Base-by-base conservation (phyloP, 768 basidiomycete genomes). In the Asterophora lycoperdoides region DNA sequence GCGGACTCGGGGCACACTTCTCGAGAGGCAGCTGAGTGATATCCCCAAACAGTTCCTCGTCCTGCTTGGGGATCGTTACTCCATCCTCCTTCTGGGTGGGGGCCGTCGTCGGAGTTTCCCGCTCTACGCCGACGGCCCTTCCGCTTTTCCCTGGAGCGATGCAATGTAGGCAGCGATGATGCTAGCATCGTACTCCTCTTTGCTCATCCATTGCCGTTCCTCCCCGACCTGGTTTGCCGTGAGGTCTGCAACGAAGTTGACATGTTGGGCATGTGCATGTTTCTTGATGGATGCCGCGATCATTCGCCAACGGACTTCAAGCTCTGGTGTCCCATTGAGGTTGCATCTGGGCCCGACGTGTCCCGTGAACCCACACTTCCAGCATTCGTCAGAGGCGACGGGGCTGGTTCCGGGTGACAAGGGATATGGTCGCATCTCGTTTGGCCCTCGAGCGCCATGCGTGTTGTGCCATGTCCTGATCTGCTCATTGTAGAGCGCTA, bases 321-420 rank as follows among this genome's bases (percentile, higher is more conserved):
- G 15, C 6, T 29, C 1, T 14, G 39, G 9, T 57, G 60, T 11
- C 58, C 35, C 1, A 15, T 5, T 29, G 6, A 5, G 45, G 1
- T 5, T 39, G 59, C 63, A 6, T 15, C 26, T 13, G 37, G 61
- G 60, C 3, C 56, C 55, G 0, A 29, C 2, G 10, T 54, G 42
- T 0, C 62, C 56, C 1, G 13, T 6, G 6, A 64, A 29, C n/a
- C n/a, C n/a, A n/a, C n/a, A n/a, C n/a, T n/a, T n/a, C n/a, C n/a
- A n/a, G n/a, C n/a, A n/a, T n/a, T 63, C 58, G 0, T 55, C 48
- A 2, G 52, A 51, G 1, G 36, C 54, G 4, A 64, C 51, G 5
- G 58, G 48, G 46, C 11, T 23, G 0, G 61, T 53, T 4, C 64
- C 63, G 0, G 63, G 63, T 0, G 38, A 46, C 0, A 64, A 56